Evolutionary conservation across 441 rosid species (phyloP), one percentile per base, ranked within the genome.

Genomic region (Bruguiera hainesii): DNA sequence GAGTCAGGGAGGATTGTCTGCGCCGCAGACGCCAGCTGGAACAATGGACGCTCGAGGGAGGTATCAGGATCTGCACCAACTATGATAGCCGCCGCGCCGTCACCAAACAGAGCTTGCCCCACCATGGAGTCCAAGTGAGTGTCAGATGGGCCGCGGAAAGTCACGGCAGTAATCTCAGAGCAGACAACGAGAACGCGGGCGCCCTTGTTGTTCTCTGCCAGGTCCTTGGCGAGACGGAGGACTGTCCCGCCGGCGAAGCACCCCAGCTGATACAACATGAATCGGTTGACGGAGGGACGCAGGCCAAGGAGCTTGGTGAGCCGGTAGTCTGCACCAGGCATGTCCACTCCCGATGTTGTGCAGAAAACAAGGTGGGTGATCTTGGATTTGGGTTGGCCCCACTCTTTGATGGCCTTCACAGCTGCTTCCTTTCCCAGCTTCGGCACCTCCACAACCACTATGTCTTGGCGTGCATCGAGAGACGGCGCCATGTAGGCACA

Each of bases 181-280:
- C 85, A 82, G 13, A 84, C 85, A 9, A 84, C 85, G 18, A 84
- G 86, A 51, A 82, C 83, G 4, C 89, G 81, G 0, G 87, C 83
- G 3, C 87, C 83, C 60, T 71, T 79, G 74, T 80, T 85, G 71
- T 85, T 85, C 78, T 85, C 87, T 4, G 89, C 89, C 58, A 82
- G 57, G 52, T 85, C 89, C 60, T 85, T 82, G 23, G 89, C 89
- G 0, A 82, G 46, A 16, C 87, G 85, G 23, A 85, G 82, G 16
- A 80, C 87, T 0, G 89, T 82, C 26, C 86, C 85, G 1, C 89
- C 89, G 5, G 83, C 89, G 53, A 66, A 80, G 73, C 89, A 82
- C 3, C 89, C 89, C 48, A 83, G 90, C 48, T 78, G 86, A 61
- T 84, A 84, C 87, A 84, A 69, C 88, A 86, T 82, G 72, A 82